Conservation (phyloP, 2,329 filamentous ascomycete species). For the Ilyonectria sp. region DNA sequence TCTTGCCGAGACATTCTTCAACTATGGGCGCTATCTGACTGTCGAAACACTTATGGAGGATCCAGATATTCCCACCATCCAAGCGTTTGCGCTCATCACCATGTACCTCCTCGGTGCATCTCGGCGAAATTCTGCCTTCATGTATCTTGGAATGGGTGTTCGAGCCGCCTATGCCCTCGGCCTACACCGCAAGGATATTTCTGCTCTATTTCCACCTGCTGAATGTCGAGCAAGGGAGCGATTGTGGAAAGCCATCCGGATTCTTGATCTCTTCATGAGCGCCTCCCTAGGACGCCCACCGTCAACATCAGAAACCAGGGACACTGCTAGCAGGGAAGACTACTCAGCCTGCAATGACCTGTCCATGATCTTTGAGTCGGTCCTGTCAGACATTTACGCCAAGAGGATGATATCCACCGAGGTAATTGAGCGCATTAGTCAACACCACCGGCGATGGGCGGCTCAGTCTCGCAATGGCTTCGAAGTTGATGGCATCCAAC, state of each 20-base stretch:
- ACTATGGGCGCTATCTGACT: conserved; percentile 53
- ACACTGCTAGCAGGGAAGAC: conserved; percentile 41
- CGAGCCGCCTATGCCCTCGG: conserved; percentile 56
- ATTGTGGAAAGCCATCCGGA: conserved; percentile 52
- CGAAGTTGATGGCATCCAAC: conserved; percentile 38
- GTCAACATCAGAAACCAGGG: conserved; percentile 50
- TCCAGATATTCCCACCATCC: conserved; percentile 53
- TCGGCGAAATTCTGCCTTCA: conserved; percentile 55
- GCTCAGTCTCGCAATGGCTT: conserved; percentile 39
- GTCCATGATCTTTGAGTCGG: conserved; percentile 55
- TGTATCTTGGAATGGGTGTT: conserved; percentile 56
- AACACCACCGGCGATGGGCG: conserved; percentile 44
- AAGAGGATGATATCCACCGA: conserved; percentile 50
- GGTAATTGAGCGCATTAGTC: conserved; percentile 48
- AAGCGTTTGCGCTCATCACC: conserved; percentile 53
- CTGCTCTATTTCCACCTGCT: conserved; percentile 43
- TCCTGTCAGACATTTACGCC: conserved; percentile 54
- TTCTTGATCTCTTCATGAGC: conserved; percentile 53
- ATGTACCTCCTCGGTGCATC: conserved; percentile 55
- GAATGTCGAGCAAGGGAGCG: conserved; percentile 50
- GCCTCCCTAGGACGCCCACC: conserved; percentile 53
- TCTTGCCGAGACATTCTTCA: conserved; percentile 52
- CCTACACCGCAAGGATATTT: conserved; percentile 50
- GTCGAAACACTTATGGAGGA: conserved; percentile 53
- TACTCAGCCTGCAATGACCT: conserved; percentile 52